Evolutionary conservation across 208 protist genomes (phyloP).

Genomic region (Angomonas deanei): DNA sequence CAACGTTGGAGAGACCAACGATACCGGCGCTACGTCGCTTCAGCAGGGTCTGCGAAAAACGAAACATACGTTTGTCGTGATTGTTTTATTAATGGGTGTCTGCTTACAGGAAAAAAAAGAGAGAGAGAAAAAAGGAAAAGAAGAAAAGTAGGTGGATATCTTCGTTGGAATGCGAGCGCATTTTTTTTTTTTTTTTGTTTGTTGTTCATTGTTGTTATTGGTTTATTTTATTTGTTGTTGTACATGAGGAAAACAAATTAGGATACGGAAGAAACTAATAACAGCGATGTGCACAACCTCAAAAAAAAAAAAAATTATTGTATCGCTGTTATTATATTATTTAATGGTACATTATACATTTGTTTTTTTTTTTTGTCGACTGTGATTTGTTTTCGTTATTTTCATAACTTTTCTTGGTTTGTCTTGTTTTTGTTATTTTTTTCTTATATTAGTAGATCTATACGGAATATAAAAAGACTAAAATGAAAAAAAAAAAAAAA

Average conservation of each 20-base stretch:
- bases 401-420: no score
- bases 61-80: neutral
- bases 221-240: neutral
- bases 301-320: slow-evolving; percentile 6
- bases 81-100: neutral
- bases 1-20: slow-evolving; percentile 87
- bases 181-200: slow-evolving; percentile 2
- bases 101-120: slow-evolving; percentile 12
- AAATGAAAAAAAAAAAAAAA: no score
- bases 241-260: neutral
- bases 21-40: slow-evolving; percentile 75
- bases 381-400: no score
- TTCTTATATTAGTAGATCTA: no score
- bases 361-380: no score
- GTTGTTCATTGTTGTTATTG: slow-evolving; percentile 2
- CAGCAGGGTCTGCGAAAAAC: slow-evolving; percentile 4
- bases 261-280: slow-evolving; percentile 8
- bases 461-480: slow-evolving; percentile 9
- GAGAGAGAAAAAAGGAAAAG: slow-evolving; percentile 12
- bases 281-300: no score
- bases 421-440: no score
- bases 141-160: slow-evolving; percentile 6
- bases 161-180: neutral
- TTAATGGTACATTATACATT: no score
- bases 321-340: no score